Evolutionary conservation across 257 asterid species (phyloP), one percentile per base, ranked within the genome.

Genomic region (Nyctanthes arbortristis): DNA sequence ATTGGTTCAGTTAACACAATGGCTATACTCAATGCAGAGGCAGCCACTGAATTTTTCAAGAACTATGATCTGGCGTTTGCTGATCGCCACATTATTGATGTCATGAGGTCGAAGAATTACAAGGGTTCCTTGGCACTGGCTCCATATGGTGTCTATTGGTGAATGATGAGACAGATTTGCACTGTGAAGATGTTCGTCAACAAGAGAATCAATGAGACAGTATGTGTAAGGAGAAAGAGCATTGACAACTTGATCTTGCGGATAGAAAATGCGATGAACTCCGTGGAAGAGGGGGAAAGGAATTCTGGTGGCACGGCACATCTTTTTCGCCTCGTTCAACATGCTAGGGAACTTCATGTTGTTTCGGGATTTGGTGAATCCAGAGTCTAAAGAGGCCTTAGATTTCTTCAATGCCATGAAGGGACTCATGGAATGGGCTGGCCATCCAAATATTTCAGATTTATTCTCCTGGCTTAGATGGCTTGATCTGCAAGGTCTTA

Each of bases 81-180:
- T 0, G 87, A 79, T 66, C 74, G 96, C 13, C 69, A 71, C 18
- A 70, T 72, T 0, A 78, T 75, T 0, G 88, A 88, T 28, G 67
- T 74, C 2, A 75, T 81, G 54, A 78, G 74, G 1, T 84, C 87
- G 22, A 74, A 69, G 57, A 73, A 76, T 20, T 85, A 76, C 74
- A 59, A 71, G 55, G 84, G 88, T 0, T 71, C 92, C 1, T 61
- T 80, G 37, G 85, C 83, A 3, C 75, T 84, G 84, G 80, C 75
- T 74, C 79, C 72, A 28, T 82, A 80, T 45, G 96, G 96, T 0
- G 77, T 83, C 7, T 81, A 84, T 63, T 88, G 93, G 96, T 62
- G 91, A 0, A 75, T 79, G 43, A 81, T 86, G 10, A 69, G 91
- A 10, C 81, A 88, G 11, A 78, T 86, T 33, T 86, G 87, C 69